Conservation (phyloP, 768 basidiomycete species). For the Paxillus ammoniavirescens region DNA sequence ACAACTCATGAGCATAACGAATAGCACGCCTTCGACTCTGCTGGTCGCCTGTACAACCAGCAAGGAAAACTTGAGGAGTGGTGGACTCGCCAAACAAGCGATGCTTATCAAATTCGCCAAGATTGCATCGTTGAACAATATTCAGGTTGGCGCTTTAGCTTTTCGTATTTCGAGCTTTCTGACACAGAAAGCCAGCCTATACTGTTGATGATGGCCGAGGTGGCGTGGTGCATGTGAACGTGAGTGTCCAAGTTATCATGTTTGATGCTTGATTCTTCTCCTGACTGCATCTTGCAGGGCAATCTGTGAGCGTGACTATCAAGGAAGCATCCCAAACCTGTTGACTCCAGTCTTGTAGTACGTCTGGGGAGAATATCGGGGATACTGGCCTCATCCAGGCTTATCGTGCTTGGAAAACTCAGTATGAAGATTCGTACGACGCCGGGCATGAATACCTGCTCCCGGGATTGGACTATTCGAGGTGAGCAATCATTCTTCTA, state of each 20-base stretch:
- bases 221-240: conserved; percentile 81
- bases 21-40: conserved; percentile 88
- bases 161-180: background rate
- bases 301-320: conserved; percentile 55
- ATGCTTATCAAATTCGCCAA: conserved; percentile 78
- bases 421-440: conserved; percentile 57
- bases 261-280: background rate
- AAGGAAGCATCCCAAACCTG: background rate
- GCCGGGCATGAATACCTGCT: conserved; percentile 69
- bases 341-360: conserved; percentile 44
- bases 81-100: conserved; percentile 89
- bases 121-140: conserved; percentile 92
- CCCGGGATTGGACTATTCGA: conserved; percentile 76
- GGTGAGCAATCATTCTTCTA: conserved; percentile 37
- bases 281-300: conserved; percentile 43
- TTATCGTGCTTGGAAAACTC: conserved; percentile 87
- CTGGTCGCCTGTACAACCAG: conserved; percentile 88
- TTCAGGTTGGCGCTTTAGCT: conserved; percentile 53
- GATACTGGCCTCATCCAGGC: conserved; percentile 84
- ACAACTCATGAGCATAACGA: background rate
- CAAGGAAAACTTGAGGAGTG: conserved; percentile 84
- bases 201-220: conserved; percentile 85
- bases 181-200: conserved; percentile 50
- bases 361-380: conserved; percentile 90
- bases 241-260: conserved; percentile 34